Conservation (phyloP, 306 rosid species). For the Castanea mollissima region DNA sequence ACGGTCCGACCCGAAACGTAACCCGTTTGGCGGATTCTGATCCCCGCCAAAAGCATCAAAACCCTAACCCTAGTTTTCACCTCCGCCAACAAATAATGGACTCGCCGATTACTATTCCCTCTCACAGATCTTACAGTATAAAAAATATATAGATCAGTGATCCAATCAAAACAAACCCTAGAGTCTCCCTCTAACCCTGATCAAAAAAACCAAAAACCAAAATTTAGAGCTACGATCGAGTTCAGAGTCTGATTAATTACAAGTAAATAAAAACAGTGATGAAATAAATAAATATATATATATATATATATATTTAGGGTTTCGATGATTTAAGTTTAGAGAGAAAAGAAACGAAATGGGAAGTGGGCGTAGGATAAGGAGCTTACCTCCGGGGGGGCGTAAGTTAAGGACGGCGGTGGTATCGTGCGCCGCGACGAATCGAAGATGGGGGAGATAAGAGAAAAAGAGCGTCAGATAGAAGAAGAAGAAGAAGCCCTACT, state of each 20-base stretch:
- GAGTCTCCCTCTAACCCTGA: constrained; percentile 36
- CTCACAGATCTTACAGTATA: constrained; percentile 26
- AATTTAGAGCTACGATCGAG: constrained; percentile 13
- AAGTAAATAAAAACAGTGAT: not conserved
- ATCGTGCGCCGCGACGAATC: constrained; percentile 31
- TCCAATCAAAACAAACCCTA: constrained; percentile 8
- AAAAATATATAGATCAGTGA: not conserved
- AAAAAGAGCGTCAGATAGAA: constrained; percentile 8
- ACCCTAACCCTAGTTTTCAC: constrained; percentile 40
- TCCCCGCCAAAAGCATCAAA: constrained; percentile 71
- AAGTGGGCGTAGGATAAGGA: constrained; percentile 13
- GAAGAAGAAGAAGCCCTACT: constrained; percentile 48
- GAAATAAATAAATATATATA: not conserved
- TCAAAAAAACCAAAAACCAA: not conserved
- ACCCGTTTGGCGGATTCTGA: constrained; percentile 42
- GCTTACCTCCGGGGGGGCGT: constrained; percentile 30
- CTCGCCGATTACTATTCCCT: constrained; percentile 13
- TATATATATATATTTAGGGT: constrained; percentile 33
- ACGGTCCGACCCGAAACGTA: constrained; percentile 29
- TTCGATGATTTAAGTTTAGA: not conserved
- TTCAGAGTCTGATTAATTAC: not conserved
- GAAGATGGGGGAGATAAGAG: constrained; percentile 9
- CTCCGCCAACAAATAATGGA: constrained; percentile 11
- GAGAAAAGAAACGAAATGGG: not conserved
- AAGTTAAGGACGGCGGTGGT: constrained; percentile 36